Conservation (phyloP, 495 filamentous ascomycete species). For the Neurospora sp. region DNA sequence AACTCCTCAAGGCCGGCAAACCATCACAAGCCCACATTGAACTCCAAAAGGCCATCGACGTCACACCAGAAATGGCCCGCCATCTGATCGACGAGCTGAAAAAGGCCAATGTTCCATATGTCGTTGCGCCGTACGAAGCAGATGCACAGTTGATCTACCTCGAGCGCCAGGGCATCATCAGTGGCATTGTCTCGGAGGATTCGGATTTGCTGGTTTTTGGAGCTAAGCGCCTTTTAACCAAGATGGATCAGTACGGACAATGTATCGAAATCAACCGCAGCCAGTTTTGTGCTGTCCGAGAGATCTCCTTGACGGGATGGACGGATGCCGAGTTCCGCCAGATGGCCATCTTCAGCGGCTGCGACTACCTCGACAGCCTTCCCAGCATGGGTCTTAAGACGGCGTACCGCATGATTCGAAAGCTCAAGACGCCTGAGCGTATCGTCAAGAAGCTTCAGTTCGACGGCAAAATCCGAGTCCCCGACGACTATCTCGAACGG, state of each 20-base stretch:
- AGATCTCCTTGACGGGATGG: conserved; percentile 86
- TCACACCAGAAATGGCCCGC: conserved; percentile 91
- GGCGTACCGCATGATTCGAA: conserved; percentile 79
- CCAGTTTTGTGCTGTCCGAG: conserved; percentile 79
- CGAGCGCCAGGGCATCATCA: conserved; percentile 70
- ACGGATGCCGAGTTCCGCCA: conserved; percentile 79
- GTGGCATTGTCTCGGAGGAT: conserved; percentile 89
- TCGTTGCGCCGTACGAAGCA: conserved; percentile 96
- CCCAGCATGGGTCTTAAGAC: conserved; percentile 84
- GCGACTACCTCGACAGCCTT: conserved; percentile 84
- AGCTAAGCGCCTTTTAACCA: conserved; percentile 79
- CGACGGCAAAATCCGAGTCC: conserved; percentile 73
- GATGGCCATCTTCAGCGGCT: conserved; percentile 98
- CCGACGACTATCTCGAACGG: conserved; percentile 61
- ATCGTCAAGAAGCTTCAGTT: conserved; percentile 76
- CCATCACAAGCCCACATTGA: conserved; percentile 71
- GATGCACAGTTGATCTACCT: conserved; percentile 94
- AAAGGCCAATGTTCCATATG: conserved; percentile 63
- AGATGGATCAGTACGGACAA: conserved; percentile 87
- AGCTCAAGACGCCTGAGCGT: conserved; percentile 76
- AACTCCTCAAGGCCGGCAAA: conserved; percentile 70
- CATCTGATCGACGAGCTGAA: conserved; percentile 88
- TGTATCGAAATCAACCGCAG: conserved; percentile 82
- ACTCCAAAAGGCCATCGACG: conserved; percentile 91
- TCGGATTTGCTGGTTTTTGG: conserved; percentile 96